Percentiles rank a stretch among this genome's conserved stretches.
Evolutionary conservation across 371 early-diverging fungal genomes (phyloP).

Genomic region (Dichotomocladium elegans): DNA sequence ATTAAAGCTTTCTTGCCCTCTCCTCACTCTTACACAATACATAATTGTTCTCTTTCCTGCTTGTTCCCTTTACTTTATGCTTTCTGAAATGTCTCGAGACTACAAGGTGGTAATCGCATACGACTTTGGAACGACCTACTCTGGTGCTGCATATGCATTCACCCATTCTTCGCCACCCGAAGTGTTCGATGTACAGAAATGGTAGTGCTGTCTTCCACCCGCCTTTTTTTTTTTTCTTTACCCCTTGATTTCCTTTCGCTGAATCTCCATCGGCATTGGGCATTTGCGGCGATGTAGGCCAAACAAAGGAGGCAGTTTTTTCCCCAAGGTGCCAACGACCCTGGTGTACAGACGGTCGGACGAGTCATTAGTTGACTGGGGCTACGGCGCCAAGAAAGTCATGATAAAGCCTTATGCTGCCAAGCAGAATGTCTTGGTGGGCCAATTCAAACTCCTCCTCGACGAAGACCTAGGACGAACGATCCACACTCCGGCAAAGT

Average conservation of each 20-base stretch:
- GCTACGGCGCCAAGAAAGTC: slow-evolving; percentile 47
- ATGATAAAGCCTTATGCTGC: slow-evolving; percentile 45
- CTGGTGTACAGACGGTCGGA: slow-evolving; percentile 33
- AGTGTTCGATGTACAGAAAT: slow-evolving; percentile 53
- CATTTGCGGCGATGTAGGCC: slow-evolving; percentile 49
- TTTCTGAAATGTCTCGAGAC: slow-evolving; percentile 5
- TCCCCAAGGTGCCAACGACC: slow-evolving; percentile 50
- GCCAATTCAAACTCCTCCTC: slow-evolving; percentile 52
- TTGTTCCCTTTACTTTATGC: too few relatives aligned
- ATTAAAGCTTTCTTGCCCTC: too few relatives aligned
- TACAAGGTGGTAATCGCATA: slow-evolving; percentile 47
- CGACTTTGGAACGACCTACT: slow-evolving; percentile 50
- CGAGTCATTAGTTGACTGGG: slow-evolving; percentile 40
- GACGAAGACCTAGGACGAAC: slow-evolving; percentile 31
- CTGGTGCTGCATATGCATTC: slow-evolving; percentile 59
- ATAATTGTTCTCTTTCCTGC: too few relatives aligned
- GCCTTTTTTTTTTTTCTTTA: background rate
- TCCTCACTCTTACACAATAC: too few relatives aligned
- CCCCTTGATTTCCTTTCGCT: background rate
- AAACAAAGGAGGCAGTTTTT: slow-evolving; percentile 45
- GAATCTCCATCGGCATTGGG: background rate
- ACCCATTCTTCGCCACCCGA: slow-evolving; percentile 43
- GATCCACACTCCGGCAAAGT: background rate
- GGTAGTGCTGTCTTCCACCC: slow-evolving; percentile 22
- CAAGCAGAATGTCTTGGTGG: slow-evolving; percentile 46